These are phyloP conservation scores for Boletus insuetus DNA, from an alignment of 768 basidiomycete genomes.

Conservation along the genomic window DNA sequence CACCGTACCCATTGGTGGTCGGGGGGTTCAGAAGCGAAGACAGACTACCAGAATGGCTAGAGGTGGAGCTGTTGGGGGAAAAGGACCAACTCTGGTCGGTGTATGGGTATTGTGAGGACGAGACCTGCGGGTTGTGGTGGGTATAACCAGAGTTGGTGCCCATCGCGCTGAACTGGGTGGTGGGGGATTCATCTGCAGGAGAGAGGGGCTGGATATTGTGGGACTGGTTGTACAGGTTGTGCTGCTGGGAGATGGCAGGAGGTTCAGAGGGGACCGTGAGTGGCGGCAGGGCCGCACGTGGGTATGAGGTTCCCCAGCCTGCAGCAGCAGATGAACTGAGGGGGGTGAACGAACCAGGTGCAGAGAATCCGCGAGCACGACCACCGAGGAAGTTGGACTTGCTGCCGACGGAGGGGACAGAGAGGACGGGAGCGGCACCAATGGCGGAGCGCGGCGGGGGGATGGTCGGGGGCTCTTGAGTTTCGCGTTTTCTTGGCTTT, in stretches of 20 bases:
- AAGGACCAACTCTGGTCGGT: conserved; percentile 57
- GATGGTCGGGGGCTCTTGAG: conserved; percentile 62
- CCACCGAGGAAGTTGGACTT: conserved; percentile 45
- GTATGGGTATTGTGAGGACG: conserved; percentile 62
- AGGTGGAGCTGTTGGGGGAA: conserved; percentile 49
- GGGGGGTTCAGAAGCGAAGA: conserved; percentile 78
- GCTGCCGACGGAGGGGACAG: conserved; percentile 44
- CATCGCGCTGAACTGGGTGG: conserved; percentile 44
- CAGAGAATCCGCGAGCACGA: conserved; percentile 77
- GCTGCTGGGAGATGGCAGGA: conserved; percentile 55
- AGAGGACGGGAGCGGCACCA: conserved; percentile 64
- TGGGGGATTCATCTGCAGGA: conserved; percentile 66
- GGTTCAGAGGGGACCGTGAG: conserved; percentile 81
- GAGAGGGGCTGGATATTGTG: conserved; percentile 62
- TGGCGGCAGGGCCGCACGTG: conserved; percentile 70
- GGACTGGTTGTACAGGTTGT: conserved; percentile 57
- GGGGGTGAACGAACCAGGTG: conserved; percentile 77
- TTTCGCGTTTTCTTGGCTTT: conserved; percentile 79
- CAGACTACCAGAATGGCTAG: conserved; percentile 68
- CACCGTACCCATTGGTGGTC: conserved; percentile 37
- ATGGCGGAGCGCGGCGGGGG: conserved; percentile 77
- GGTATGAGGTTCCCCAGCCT: conserved; percentile 59
- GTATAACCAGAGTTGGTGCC: conserved; percentile 30
- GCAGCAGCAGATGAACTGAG: conserved; percentile 55
- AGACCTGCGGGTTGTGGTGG: conserved; percentile 34